phyloP scores from a whole-genome alignment of 2,329 filamentous ascomycete genomes.

The Trichoderma harzianum region DNA sequence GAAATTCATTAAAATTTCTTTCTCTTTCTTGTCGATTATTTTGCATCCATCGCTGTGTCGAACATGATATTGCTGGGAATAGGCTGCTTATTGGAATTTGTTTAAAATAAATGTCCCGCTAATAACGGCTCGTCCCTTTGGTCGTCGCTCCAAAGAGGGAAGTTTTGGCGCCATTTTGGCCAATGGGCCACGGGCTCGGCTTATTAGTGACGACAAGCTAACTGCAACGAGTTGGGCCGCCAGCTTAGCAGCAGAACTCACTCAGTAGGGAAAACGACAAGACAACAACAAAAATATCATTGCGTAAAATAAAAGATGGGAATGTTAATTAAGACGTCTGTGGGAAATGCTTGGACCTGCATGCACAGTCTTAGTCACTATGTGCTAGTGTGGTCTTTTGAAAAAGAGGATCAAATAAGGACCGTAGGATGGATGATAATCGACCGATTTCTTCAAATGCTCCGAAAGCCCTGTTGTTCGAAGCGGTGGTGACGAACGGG shows the following conservation, averaged over 20 bases:
- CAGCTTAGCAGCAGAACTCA: not conserved
- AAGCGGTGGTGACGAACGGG: not conserved
- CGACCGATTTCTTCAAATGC: not conserved
- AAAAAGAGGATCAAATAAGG: not conserved
- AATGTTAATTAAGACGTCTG: not conserved
- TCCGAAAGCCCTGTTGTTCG: not conserved
- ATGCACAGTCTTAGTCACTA: not conserved
- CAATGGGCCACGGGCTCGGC: not conserved
- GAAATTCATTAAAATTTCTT: not conserved
- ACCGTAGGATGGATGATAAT: not conserved
- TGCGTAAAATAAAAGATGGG: not conserved
- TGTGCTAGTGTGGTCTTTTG: not conserved
- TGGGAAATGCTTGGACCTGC: not conserved
- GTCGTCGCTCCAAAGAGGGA: not conserved
- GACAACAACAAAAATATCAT: not conserved
- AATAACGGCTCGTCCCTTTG: conserved; percentile 11
- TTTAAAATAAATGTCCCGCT: not conserved
- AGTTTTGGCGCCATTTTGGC: not conserved
- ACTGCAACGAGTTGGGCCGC: not conserved
- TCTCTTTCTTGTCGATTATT: not conserved
- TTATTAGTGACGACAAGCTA: not conserved
- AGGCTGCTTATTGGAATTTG: not conserved
- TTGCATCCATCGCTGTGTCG: not conserved
- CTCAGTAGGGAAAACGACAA: not conserved
- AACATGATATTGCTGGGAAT: not conserved